Percentiles rank a stretch among this genome's conserved stretches.
phyloP scores from a whole-genome alignment of 2,329 filamentous ascomycete species.

The Xylaria hypoxylon region DNA sequence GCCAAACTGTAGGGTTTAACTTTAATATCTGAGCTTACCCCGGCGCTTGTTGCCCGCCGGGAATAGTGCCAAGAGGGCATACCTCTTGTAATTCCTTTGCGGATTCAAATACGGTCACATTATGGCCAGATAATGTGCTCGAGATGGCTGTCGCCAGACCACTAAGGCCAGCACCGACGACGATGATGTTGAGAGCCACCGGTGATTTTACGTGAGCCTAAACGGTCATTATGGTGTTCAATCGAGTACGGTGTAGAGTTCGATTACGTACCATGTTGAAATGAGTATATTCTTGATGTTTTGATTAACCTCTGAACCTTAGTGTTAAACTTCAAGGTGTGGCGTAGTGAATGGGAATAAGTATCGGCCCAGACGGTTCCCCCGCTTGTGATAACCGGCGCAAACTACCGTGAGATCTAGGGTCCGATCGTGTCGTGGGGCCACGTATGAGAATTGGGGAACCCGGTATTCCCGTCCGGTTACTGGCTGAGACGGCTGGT shows the following conservation, averaged over 20 bases:
- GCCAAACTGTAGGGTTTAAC: slow-evolving; percentile 55
- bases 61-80: slow-evolving; percentile 23
- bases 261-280: slow-evolving; percentile 19
- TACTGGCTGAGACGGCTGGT: slow-evolving; percentile 1
- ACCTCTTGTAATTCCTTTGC: slow-evolving; percentile 56
- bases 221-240: neutral
- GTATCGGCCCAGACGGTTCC: neutral
- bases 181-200: slow-evolving; percentile 51
- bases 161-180: slow-evolving; percentile 58
- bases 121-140: slow-evolving; percentile 53
- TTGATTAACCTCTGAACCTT: neutral
- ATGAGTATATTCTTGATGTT: neutral
- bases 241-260: too few species aligned
- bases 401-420: neutral
- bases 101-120: slow-evolving; percentile 57
- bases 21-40: neutral
- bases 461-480: slow-evolving; percentile 4
- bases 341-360: neutral
- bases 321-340: neutral
- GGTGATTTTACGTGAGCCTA: slow-evolving; percentile 30
- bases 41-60: neutral
- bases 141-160: slow-evolving; percentile 57
- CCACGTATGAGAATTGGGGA: neutral
- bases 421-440: neutral
- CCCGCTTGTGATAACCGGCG: slow-evolving; percentile 2